Percentiles rank a stretch among this genome's conserved stretches.
phyloP scores from a whole-genome alignment of 192 early-diverging fungal species.

The Chytriomyces hyalinus region DNA sequence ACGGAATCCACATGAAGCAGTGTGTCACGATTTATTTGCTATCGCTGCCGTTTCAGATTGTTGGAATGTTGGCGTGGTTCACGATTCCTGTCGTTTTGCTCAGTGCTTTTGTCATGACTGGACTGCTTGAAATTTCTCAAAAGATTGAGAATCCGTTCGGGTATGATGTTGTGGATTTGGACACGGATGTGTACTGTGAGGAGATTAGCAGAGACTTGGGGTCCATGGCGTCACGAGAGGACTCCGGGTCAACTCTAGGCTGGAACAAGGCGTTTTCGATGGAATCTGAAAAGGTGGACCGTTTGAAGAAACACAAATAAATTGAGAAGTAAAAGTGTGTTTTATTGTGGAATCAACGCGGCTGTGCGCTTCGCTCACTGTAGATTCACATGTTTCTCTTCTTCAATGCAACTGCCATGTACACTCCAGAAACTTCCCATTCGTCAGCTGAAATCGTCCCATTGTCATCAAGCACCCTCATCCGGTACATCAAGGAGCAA shows the following conservation, averaged over 20 bases:
- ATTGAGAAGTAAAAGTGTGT: no score
- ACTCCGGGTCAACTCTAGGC: not conserved
- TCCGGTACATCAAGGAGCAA: conserved; percentile 67
- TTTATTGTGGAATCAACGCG: no score
- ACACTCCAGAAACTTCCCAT: conserved; percentile 88
- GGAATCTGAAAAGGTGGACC: no score
- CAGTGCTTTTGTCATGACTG: conserved; percentile 71
- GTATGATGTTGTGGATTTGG: conserved; percentile 36
- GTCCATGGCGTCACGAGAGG: not conserved
- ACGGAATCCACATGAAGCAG: conserved; percentile 72
- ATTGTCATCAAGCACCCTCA: conserved; percentile 79
- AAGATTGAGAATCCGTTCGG: conserved; percentile 35
- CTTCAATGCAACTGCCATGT: conserved; percentile 75
- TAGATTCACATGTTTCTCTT: conserved; percentile 35
- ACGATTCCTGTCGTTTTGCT: conserved; percentile 71
- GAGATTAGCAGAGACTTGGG: conserved; percentile 10
- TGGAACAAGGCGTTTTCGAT: not conserved
- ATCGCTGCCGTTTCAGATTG: conserved; percentile 66
- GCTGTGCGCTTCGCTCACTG: no score
- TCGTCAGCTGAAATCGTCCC: conserved; percentile 78
- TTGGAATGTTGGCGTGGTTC: conserved; percentile 51
- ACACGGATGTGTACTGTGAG: conserved; percentile 33
- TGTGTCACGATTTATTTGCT: conserved; percentile 65
- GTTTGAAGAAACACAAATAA: no score
- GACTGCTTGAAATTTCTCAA: conserved; percentile 70